Conservation (phyloP, 2,329 filamentous ascomycete genomes). For the Nemania sp. region DNA sequence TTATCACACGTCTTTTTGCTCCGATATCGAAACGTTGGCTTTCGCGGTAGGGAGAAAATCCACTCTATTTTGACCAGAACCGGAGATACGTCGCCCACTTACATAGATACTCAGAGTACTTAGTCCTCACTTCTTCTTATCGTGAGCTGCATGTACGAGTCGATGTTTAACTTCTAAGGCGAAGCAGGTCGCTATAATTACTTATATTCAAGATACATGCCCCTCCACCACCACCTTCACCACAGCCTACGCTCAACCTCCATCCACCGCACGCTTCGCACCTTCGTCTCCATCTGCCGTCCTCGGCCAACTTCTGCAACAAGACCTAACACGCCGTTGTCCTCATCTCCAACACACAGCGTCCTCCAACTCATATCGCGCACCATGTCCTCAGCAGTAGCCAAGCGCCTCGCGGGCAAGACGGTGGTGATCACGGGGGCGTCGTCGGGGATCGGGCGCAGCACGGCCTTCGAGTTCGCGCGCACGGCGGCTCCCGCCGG, state of each 20-base stretch:
- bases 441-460: slow-evolving; percentile 85
- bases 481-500: slow-evolving; percentile 76
- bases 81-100: too few species aligned
- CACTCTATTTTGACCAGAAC: too few species aligned
- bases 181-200: too few species aligned
- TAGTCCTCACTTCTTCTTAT: too few species aligned
- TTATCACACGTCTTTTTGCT: too few species aligned
- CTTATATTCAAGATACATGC: slow-evolving; percentile 5
- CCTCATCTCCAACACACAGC: background rate
- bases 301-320: background rate
- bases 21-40: too few species aligned
- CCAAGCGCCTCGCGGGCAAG: slow-evolving; percentile 89
- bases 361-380: slow-evolving; percentile 3
- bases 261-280: slow-evolving; percentile 10
- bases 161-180: too few species aligned
- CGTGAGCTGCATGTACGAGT: too few species aligned
- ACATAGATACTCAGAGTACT: too few species aligned
- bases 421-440: slow-evolving; percentile 91
- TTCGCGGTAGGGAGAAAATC: too few species aligned
- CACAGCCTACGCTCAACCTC: slow-evolving; percentile 4
- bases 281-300: background rate
- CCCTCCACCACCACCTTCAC: slow-evolving; percentile 15
- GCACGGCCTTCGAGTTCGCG: slow-evolving; percentile 88
- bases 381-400: slow-evolving; percentile 61
- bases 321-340: background rate